Conservation (phyloP, 176 grass and related monocot species). For the Chrysopogon serrulatus region DNA sequence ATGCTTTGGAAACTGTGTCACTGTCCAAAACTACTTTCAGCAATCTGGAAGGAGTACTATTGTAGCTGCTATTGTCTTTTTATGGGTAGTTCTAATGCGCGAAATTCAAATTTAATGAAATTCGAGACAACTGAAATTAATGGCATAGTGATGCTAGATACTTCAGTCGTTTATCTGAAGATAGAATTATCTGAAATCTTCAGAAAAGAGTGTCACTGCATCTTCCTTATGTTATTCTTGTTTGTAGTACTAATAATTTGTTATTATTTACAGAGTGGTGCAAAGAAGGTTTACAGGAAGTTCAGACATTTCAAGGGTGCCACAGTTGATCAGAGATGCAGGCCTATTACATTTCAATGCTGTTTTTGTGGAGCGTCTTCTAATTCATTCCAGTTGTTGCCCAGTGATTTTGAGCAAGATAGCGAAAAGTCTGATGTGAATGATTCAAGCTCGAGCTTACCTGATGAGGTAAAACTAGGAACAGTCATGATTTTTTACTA, state of each 20-base stretch:
- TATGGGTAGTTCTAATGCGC: neutral
- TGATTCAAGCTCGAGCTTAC: conserved; percentile 20
- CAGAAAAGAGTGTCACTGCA: neutral
- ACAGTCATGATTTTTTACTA: conserved; percentile 8
- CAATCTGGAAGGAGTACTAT: too few relatives aligned
- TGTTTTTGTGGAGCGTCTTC: conserved; percentile 75
- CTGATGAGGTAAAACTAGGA: conserved; percentile 50
- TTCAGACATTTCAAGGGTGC: conserved; percentile 53
- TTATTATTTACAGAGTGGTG: conserved; percentile 59
- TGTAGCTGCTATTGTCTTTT: neutral
- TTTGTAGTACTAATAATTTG: conserved; percentile 25
- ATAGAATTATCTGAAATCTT: neutral
- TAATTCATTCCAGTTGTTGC: conserved; percentile 63
- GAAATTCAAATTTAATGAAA: neutral
- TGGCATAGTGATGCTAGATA: neutral
- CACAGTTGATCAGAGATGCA: conserved; percentile 41
- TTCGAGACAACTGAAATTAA: neutral
- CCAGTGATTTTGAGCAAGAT: conserved; percentile 39
- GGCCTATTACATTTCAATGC: conserved; percentile 45
- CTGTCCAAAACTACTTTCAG: too few relatives aligned
- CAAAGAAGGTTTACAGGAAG: conserved; percentile 72
- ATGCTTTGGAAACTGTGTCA: too few relatives aligned
- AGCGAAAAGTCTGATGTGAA: conserved; percentile 33
- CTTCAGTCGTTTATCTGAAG: neutral
- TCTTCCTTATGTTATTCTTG: neutral